phyloP scores from a whole-genome alignment of 148 eudicot genomes.

The Selenicereus undatus region DNA sequence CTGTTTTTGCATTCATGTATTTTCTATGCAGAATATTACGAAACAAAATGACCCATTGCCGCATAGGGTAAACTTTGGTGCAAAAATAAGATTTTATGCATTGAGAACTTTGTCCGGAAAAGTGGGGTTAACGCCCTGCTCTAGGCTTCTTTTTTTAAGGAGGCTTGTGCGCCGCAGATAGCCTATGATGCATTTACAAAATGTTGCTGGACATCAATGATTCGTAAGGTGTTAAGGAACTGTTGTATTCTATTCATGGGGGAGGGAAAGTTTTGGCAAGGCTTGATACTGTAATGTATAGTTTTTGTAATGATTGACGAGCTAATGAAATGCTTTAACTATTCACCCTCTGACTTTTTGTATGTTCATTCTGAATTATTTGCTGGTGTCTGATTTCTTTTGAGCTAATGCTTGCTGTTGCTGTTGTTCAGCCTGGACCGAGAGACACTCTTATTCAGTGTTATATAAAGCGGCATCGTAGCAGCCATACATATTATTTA shows the following conservation, averaged over 20 bases:
- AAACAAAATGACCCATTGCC: not conserved
- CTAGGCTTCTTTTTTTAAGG: not conserved
- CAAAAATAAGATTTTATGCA: not conserved
- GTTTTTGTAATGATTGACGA: not conserved
- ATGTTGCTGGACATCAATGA: not conserved
- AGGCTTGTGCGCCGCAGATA: not conserved
- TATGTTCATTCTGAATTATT: not conserved
- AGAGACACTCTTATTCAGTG: conserved; percentile 72
- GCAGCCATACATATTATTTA: conserved; percentile 72
- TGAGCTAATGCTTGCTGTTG: not conserved
- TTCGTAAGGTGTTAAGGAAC: not conserved
- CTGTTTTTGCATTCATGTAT: not conserved
- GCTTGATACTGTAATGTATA: not conserved
- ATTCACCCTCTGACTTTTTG: not conserved
- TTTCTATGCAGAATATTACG: not conserved
- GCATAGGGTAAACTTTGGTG: not conserved
- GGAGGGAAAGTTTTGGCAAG: not conserved
- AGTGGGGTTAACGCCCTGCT: not conserved
- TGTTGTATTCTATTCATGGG: not conserved
- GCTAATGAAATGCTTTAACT: not conserved
- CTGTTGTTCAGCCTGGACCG: conserved; percentile 78
- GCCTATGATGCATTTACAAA: not conserved
- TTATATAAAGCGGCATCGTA: conserved; percentile 69
- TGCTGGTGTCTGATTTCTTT: not conserved
- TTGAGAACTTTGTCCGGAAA: not conserved